phyloP scores from a whole-genome alignment of 352 stramenopile species.

The Pelagophyceae sp. region DNA sequence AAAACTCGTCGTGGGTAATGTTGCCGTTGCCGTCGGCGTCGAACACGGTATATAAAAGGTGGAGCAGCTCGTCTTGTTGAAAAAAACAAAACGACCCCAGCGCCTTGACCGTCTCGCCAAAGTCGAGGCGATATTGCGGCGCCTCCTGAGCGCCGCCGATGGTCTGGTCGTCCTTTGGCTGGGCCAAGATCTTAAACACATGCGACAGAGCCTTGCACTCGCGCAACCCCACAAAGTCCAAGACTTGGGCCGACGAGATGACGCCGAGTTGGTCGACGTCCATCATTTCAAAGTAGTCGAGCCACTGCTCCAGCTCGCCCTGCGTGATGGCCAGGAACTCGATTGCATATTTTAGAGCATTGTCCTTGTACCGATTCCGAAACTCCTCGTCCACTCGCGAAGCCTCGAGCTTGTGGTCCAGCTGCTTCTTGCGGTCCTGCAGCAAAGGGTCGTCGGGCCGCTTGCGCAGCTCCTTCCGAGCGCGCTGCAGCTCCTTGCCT shows the following conservation, averaged over 20 bases:
- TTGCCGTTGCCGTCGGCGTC: constrained; percentile 20
- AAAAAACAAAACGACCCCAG: constrained; percentile 20
- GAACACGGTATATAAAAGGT: constrained; percentile 21
- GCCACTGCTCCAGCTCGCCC: constrained; percentile 21
- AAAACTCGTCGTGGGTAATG: constrained; percentile 22
- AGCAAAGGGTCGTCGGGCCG: constrained; percentile 20
- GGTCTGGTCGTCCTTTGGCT: constrained; percentile 18
- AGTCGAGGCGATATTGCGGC: constrained; percentile 19
- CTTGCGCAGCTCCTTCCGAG: constrained; percentile 26
- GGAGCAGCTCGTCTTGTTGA: constrained; percentile 20
- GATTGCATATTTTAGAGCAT: constrained; percentile 28
- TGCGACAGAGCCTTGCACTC: constrained; percentile 18
- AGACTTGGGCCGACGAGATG: constrained; percentile 21
- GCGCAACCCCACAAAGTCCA: background rate
- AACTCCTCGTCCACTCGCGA: constrained; percentile 16
- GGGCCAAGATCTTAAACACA: constrained; percentile 17
- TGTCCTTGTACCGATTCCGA: constrained; percentile 20
- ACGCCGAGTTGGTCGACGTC: constrained; percentile 21
- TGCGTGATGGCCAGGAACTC: constrained; percentile 27
- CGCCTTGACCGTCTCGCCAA: constrained; percentile 26
- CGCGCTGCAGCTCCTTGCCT: constrained; percentile 7
- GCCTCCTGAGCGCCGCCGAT: too few relatives aligned
- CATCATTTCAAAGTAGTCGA: constrained; percentile 24
- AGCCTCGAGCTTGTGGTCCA: constrained; percentile 21
- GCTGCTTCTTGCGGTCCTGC: constrained; percentile 9